Conservation (phyloP, 257 asterid species). For the Cynanchum wilfordii region DNA sequence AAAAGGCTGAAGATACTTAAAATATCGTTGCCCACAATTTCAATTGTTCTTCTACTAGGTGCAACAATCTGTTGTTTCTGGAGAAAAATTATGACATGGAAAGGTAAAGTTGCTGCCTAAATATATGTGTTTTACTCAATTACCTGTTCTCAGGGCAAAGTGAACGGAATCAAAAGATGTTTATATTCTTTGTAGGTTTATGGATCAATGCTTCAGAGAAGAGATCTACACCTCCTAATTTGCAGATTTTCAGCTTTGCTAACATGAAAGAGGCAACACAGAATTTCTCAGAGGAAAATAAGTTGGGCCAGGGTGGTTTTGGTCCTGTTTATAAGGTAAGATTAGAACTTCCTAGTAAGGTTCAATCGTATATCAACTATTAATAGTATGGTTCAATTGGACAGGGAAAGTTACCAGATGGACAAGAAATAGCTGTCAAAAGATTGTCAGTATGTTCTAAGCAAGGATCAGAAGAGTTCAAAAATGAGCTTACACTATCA, state of each 20-base stretch:
- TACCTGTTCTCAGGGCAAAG: too few relatives aligned
- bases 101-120: conserved; percentile 14
- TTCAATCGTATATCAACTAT: not conserved
- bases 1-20: conserved; percentile 8
- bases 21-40: conserved; percentile 16
- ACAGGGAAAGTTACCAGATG: conserved; percentile 30
- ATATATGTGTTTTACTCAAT: not conserved
- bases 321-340: conserved; percentile 43
- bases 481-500: conserved; percentile 32
- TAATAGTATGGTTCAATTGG: not conserved
- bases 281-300: conserved; percentile 25
- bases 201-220: conserved; percentile 11
- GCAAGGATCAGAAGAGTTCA: conserved; percentile 37
- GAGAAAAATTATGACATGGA: conserved; percentile 13
- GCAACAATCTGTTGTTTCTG: conserved; percentile 15
- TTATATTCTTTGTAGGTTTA: conserved; percentile 1
- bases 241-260: conserved; percentile 22
- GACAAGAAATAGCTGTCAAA: conserved; percentile 33
- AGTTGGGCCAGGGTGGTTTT: conserved; percentile 37
- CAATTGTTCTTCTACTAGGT: conserved; percentile 20
- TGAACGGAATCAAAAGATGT: too few relatives aligned
- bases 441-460: conserved; percentile 30
- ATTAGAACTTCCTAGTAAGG: not conserved
- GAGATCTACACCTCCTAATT: conserved; percentile 5
- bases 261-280: conserved; percentile 26